Conservation (phyloP, 805 yeast genomes). For the Saccharomyces eubayanus region DNA sequence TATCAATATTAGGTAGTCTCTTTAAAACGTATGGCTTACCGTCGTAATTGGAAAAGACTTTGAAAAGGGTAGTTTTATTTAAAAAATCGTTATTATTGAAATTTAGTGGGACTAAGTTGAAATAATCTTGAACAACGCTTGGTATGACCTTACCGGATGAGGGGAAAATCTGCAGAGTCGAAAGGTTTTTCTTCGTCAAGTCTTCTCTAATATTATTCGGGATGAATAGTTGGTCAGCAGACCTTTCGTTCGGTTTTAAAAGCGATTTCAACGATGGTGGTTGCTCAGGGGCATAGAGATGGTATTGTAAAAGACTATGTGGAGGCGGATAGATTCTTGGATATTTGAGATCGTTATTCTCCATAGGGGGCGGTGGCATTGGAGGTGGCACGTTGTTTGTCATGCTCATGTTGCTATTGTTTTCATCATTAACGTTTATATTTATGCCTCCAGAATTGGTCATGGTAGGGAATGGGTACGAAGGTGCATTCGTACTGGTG, state of each 20-base stretch:
- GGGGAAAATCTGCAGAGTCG: slow-evolving; percentile 58
- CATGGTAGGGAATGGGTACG: neutral
- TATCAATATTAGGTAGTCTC: slow-evolving; percentile 52
- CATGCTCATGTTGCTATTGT: slow-evolving; percentile 1
- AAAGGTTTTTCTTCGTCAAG: slow-evolving; percentile 67
- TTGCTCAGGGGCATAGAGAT: slow-evolving; percentile 83
- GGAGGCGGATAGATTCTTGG: slow-evolving; percentile 34
- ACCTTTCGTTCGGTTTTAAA: slow-evolving; percentile 62
- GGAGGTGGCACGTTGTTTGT: neutral
- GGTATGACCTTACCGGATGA: slow-evolving; percentile 42
- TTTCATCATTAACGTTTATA: neutral
- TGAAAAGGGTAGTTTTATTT: slow-evolving; percentile 52
- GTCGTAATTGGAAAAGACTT: slow-evolving; percentile 69
- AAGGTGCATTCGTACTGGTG: neutral
- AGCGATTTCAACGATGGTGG: slow-evolving; percentile 60
- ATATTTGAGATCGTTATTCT: slow-evolving; percentile 14
- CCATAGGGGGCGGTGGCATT: slow-evolving; percentile 1
- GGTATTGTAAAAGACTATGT: slow-evolving; percentile 53
- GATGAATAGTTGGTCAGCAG: slow-evolving; percentile 60
- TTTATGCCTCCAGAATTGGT: neutral
- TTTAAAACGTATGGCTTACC: slow-evolving; percentile 73
- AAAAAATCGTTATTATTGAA: slow-evolving; percentile 31
- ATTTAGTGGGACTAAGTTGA: slow-evolving; percentile 79
- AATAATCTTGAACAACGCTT: slow-evolving; percentile 71
- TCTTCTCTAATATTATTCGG: slow-evolving; percentile 63